These are phyloP conservation scores for Telfairia occidentalis DNA, from an alignment of 331 rosid genomes.

Conservation along the genomic window DNA sequence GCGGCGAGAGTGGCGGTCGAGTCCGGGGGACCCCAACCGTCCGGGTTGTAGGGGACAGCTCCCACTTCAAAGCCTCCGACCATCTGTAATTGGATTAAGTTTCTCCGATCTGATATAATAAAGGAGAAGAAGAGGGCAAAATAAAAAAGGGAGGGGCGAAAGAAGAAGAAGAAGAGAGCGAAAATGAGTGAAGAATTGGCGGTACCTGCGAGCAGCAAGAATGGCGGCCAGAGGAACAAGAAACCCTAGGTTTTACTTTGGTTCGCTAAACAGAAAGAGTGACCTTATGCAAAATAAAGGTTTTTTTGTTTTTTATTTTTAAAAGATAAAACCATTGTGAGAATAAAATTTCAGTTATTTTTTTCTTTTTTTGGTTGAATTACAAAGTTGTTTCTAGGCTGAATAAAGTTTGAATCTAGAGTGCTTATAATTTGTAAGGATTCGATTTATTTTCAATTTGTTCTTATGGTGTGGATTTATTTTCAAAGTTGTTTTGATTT, in stretches of 20 bases:
- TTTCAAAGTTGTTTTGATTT: no score
- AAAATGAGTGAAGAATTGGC: no score
- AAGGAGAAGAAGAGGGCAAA: neutral
- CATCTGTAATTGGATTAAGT: slow-evolving; percentile 21
- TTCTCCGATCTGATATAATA: neutral
- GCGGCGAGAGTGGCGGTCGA: slow-evolving; percentile 13
- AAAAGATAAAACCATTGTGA: no score
- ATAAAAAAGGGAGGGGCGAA: neutral
- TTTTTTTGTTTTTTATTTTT: no score
- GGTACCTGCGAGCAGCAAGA: neutral
- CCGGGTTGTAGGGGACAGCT: slow-evolving; percentile 65
- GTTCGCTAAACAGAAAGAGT: neutral
- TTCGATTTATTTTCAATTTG: no score
- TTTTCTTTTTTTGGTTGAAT: no score
- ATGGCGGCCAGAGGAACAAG: neutral
- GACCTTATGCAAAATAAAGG: neutral
- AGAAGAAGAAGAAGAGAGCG: no score
- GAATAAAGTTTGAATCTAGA: no score
- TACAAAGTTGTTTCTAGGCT: no score
- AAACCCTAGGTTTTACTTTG: neutral
- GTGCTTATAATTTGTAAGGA: no score
- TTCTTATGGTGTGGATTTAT: no score
- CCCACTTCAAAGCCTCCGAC: slow-evolving; percentile 55
- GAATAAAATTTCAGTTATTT: no score
- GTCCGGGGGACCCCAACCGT: slow-evolving; percentile 92